These are phyloP conservation scores for Geranium rotundifolium DNA, from an alignment of 345 rosid genomes.

Conservation along the genomic window DNA sequence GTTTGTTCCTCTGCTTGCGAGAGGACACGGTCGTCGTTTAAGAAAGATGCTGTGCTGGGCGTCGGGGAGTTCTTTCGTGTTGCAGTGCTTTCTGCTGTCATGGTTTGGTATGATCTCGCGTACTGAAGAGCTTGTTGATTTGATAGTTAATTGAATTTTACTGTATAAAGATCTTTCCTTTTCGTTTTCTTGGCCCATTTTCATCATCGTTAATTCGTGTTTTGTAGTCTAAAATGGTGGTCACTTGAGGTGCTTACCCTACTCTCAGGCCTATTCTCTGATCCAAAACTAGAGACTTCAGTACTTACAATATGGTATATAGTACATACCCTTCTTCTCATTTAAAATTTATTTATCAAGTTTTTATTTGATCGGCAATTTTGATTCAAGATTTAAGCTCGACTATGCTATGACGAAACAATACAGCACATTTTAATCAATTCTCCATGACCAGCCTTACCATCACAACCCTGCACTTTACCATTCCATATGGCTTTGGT, in stretches of 20 bases:
- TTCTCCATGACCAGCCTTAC: slow-evolving; percentile 21
- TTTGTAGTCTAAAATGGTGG: slow-evolving; percentile 59
- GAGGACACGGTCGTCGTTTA: slow-evolving; percentile 16
- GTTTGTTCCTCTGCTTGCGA: slow-evolving; percentile 27
- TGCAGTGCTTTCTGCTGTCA: slow-evolving; percentile 40
- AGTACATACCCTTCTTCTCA: too few relatives aligned
- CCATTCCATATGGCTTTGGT: slow-evolving; percentile 34
- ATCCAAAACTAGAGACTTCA: slow-evolving; percentile 53
- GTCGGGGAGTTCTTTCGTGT: slow-evolving; percentile 23
- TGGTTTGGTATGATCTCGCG: slow-evolving; percentile 26
- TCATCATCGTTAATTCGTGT: too few relatives aligned
- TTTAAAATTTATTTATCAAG: too few relatives aligned
- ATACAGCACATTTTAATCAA: too few relatives aligned
- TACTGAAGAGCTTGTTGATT: not conserved
- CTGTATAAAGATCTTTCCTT: too few relatives aligned
- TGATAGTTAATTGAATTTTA: too few relatives aligned
- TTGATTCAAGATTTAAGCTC: too few relatives aligned
- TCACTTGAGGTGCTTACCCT: slow-evolving; percentile 40
- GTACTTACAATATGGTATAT: slow-evolving; percentile 53
- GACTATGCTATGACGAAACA: too few relatives aligned
- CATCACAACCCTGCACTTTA: slow-evolving; percentile 35
- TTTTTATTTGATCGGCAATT: too few relatives aligned
- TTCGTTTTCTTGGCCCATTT: not conserved
- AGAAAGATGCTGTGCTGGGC: slow-evolving; percentile 14
- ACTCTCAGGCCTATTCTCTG: slow-evolving; percentile 43